Evolutionary conservation across 73 alveolate genomes (phyloP).

Genomic region (Paramecium caudatum): DNA sequence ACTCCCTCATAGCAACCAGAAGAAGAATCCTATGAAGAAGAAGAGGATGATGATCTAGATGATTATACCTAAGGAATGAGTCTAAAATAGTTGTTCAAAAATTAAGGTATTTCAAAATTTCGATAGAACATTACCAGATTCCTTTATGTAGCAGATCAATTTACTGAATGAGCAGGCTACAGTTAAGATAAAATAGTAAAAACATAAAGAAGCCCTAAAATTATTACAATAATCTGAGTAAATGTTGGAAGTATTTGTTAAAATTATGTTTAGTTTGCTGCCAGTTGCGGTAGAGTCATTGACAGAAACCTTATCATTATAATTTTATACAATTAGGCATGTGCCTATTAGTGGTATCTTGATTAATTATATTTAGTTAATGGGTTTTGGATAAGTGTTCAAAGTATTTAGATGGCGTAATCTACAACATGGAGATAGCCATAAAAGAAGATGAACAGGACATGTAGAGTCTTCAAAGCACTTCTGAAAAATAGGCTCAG

Average conservation of each 20-base stretch:
- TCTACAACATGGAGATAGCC: slow-evolving; percentile 69
- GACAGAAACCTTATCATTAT: slow-evolving; percentile 74
- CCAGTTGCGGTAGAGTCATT: slow-evolving; percentile 74
- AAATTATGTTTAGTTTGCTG: slow-evolving; percentile 56
- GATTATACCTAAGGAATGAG: not conserved
- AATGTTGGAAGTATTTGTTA: slow-evolving; percentile 65
- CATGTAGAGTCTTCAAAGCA: not conserved
- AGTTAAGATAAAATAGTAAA: not conserved
- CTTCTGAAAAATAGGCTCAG: slow-evolving; percentile 23
- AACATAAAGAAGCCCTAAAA: not conserved
- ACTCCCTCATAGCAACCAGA: not conserved
- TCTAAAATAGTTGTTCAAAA: slow-evolving; percentile 5
- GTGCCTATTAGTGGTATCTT: slow-evolving; percentile 71
- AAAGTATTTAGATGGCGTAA: slow-evolving; percentile 74
- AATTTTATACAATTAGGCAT: slow-evolving; percentile 69
- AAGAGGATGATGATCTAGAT: slow-evolving; percentile 17
- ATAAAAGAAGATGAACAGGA: slow-evolving; percentile 71
- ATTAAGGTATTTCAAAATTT: slow-evolving; percentile 35
- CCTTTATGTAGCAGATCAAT: slow-evolving; percentile 20
- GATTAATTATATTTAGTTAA: not conserved
- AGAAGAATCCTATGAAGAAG: slow-evolving; percentile 28
- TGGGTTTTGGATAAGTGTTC: slow-evolving; percentile 76
- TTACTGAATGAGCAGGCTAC: slow-evolving; percentile 38
- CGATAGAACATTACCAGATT: not conserved
- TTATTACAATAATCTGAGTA: slow-evolving; percentile 54